Evolutionary conservation across 1,139 yeast species (phyloP), one percentile per base, ranked within the genome.

Genomic region (Ashbya aceris): DNA sequence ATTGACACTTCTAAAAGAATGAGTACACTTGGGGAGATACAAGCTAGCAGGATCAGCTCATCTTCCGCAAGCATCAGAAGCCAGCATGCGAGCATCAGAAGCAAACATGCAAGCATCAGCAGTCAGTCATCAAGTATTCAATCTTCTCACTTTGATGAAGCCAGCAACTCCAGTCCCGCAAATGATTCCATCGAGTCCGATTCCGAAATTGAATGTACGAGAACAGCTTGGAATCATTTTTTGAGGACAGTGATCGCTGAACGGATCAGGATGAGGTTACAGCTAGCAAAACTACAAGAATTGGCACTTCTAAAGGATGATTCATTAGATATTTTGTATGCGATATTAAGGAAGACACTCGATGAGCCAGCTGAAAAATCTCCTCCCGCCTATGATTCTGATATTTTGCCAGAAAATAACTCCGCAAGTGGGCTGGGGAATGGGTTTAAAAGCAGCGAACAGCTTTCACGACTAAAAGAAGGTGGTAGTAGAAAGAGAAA

Each of bases 221-320:
- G 44, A n/a, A 37, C 40, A 4, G 41, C 40, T 9, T 48, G 56
- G 48, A 49, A 49, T 31, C 45, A 43, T 8, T 58, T 56, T 42
- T 53, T 58, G 39, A 51, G 51, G 27, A 45, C 52, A 6, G 46
- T 57, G 8, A 52, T 59, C 30, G 46, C 56, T 8, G 49, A 50
- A 35, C 52, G 62, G 28, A 56, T 59, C 11, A 44, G 41, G 43
- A 39, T 52, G 43, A 50, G 60, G 39, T 38, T 59, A 36, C 58
- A 57, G 40, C 44, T 56, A 27, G 53, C 50, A 7, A 49, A 54
- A 36, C 49, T 45, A 33, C 53, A 54, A 35, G 42, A 48, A 6
- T 17, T 17, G 23, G 23, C 23, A 6, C 23, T 17, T 17, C 23
- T 17, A 6, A 17, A 17, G 23, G 23, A 17, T 17, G 23, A 17